Evolutionary conservation across 2,329 filamentous ascomycete genomes (phyloP).

Genomic region (Hypoxylon sp.): DNA sequence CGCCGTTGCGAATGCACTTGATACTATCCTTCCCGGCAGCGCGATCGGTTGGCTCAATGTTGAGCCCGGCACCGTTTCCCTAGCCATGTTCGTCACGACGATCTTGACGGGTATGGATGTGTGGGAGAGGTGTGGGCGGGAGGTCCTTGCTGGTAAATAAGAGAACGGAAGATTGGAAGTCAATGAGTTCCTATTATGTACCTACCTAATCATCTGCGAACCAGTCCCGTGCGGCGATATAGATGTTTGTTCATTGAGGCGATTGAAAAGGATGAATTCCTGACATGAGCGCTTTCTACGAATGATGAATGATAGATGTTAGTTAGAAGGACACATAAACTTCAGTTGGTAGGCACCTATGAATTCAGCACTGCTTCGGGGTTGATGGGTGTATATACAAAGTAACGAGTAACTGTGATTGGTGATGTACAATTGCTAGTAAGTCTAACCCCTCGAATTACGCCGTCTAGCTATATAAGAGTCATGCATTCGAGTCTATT

Average conservation of each 20-base stretch:
- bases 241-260: neutral
- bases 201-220: neutral
- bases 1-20: conserved; percentile 68
- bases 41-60: conserved; percentile 70
- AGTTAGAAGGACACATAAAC: neutral
- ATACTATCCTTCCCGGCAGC: conserved; percentile 71
- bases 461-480: conserved; percentile 33
- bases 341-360: conserved; percentile 2
- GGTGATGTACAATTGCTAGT: conserved; percentile 33
- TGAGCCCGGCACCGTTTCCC: conserved; percentile 64
- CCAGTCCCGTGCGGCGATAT: neutral
- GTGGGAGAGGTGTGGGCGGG: conserved; percentile 65
- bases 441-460: conserved; percentile 31
- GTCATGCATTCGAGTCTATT: conserved; percentile 66
- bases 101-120: conserved; percentile 69
- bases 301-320: neutral
- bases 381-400: conserved; percentile 41
- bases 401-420: conserved; percentile 33
- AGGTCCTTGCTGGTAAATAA: conserved; percentile 36
- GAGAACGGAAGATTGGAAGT: neutral
- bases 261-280: neutral
- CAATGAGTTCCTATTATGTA: neutral
- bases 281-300: neutral
- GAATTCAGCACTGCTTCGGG: conserved; percentile 22
- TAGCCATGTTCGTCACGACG: conserved; percentile 71